Base-by-base conservation (phyloP, 1,284 basidiomycete species). In the Cryptococcus sp. region DNA sequence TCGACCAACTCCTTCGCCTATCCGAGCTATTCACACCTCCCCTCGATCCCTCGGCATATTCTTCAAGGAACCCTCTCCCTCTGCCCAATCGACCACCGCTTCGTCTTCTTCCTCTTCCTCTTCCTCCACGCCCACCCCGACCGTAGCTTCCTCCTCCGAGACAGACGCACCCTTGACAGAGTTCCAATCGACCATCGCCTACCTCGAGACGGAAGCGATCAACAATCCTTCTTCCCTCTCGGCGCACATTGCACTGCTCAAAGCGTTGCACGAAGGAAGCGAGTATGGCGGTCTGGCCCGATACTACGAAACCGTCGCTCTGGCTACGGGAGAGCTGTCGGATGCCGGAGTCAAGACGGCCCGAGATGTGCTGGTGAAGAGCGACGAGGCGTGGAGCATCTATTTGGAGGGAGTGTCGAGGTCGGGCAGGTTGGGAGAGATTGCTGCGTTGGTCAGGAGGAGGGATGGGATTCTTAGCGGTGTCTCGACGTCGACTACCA, bases 291-390 rank as follows among this genome's bases (percentile, higher is more conserved):
- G 66, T 3, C 44, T 70, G 34, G 50, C 51, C 21, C 51, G 51
- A 28, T 70, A 69, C 46, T 72, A 72, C 46, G 67, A 72, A 43
- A 58, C 57, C 5, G 50, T 69, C 38, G 69, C 68, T 19, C 39
- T 57, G 18, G 33, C 36, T 6, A 24, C 38, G 25, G 47, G 55
- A 18, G 33, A 5, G 26, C 11, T 12, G n/a, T 11, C 36, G 4
- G 43, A 24, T 11, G 45, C 0, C 42, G 49, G 18, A 32, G 45
- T 25, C 55, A 37, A 48, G 18, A 65, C 57, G 39, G 43, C 53
- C 10, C 14, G 41, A 4, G 41, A 43, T 14, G 58, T 53, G n/a
- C 50, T 72, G 32, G 45, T 66, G 25, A 51, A 45, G 44, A 62
- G 59, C 42, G 57, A 62, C 12, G 58, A 63, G 37, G 65, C 58